Evolutionary conservation across 805 yeast species (phyloP).

Genomic region (Saccharomycopsis sp.): DNA sequence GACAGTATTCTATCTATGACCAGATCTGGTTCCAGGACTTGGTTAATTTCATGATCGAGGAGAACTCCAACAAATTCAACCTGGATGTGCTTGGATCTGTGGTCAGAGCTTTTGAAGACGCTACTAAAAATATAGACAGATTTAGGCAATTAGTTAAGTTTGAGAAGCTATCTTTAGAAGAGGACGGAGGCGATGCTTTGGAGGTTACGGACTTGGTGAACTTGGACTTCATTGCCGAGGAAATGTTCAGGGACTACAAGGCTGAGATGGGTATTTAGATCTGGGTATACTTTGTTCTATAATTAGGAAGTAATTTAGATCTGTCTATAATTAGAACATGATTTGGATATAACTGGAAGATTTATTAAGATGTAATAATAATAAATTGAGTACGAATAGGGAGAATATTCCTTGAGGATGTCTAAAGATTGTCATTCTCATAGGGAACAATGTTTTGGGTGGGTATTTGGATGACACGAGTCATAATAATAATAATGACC

Average conservation of each 20-base stretch:
- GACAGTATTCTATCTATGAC: slow-evolving; percentile 78
- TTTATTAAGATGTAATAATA: too few relatives aligned
- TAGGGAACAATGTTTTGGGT: too few relatives aligned
- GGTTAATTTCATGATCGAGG: slow-evolving; percentile 63
- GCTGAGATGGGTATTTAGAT: neutral
- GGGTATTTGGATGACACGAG: too few relatives aligned
- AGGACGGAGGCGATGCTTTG: slow-evolving; percentile 6
- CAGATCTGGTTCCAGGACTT: slow-evolving; percentile 71
- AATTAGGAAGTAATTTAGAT: too few relatives aligned
- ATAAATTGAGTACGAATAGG: too few relatives aligned
- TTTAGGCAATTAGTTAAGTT: slow-evolving; percentile 8
- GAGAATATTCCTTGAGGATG: too few relatives aligned
- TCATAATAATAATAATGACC: too few relatives aligned
- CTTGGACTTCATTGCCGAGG: slow-evolving; percentile 18
- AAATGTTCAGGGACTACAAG: slow-evolving; percentile 11
- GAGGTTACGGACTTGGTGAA: slow-evolving; percentile 9
- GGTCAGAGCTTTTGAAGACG: slow-evolving; percentile 5
- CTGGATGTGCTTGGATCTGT: neutral
- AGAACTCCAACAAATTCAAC: slow-evolving; percentile 37
- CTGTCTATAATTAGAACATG: too few relatives aligned
- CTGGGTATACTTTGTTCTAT: too few relatives aligned
- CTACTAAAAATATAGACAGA: neutral
- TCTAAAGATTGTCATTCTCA: too few relatives aligned
- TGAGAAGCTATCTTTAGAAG: slow-evolving; percentile 17
- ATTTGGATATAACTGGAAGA: too few relatives aligned